Base-by-base conservation (phyloP, 148 eudicot genomes). In the Rheum nobile region DNA sequence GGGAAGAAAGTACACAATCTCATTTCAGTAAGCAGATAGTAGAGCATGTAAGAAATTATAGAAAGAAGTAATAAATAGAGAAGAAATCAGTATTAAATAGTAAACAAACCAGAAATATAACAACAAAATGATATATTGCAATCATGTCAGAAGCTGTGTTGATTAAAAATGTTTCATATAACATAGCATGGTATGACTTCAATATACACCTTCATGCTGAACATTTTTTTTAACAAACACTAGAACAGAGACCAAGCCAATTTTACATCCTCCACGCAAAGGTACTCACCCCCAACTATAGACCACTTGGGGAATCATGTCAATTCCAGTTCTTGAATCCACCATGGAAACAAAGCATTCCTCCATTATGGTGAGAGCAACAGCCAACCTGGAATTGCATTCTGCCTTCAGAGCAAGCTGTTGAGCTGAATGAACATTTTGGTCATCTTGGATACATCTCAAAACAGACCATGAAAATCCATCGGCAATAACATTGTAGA, bases 341-440 rank as follows among this genome's bases (percentile, higher is more conserved):
- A 90, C 89, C 98, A 95, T 91, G 48, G 98, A 86, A 39, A 90
- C 86, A 86, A 95, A 95, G 78, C 98, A 95, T 83, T 95, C 98
- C 81, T 95, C 97, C 98, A 95, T 88, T 48, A 95, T 90, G 48
- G 91, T 91, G 72, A 90, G 88, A 39, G 98, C 96, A 85, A 91
- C 96, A 75, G 97, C 97, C 77, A 95, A 82, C 82, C 91, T 95
- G 63, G 90, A 82, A 81, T 95, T 91, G 91, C 97, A 91, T 83
- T 95, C 97, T 72, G 97, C 97, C 83, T 83, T 91, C 75, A 90
- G 79, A 75, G 97, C 96, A 76, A 88, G 79, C 26, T 74, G 82
- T 75, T 88, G 92, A 71, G 84, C 82, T 69, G 91, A 83, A 76
- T 85, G 83, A 80, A 86, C 83, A 80, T 81, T 90, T 76, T 91